These are phyloP conservation scores for Brassica juncea DNA, from an alignment of 345 rosid species.

Conservation along the genomic window DNA sequence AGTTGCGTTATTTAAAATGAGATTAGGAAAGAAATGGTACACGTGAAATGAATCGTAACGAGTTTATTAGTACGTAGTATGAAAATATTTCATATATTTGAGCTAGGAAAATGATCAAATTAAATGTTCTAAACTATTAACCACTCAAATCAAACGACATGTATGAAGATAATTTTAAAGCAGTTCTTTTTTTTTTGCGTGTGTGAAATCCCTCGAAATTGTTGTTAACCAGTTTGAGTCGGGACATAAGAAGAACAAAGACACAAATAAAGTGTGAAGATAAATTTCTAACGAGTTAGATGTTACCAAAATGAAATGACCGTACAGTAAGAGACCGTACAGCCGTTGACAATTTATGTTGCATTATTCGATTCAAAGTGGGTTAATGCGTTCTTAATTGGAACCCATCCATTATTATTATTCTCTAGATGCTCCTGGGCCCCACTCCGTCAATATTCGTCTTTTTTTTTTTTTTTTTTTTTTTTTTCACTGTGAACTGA, in stretches of 20 bases:
- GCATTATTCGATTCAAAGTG: conserved; percentile 19
- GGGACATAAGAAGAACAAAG: conserved; percentile 7
- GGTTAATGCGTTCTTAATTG: conserved; percentile 39
- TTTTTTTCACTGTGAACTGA: too few relatives aligned
- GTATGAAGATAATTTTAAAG: neutral
- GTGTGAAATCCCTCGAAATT: neutral
- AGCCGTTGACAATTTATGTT: conserved; percentile 32
- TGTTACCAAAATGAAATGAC: neutral
- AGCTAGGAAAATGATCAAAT: neutral
- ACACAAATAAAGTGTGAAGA: neutral
- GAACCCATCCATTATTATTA: conserved; percentile 32
- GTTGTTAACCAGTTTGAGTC: neutral
- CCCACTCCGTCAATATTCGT: neutral
- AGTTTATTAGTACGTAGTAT: neutral
- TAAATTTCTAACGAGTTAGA: neutral
- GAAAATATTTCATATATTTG: neutral
- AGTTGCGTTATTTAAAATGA: neutral
- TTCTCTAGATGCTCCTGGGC: conserved; percentile 4
- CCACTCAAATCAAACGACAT: neutral
- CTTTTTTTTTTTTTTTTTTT: too few relatives aligned
- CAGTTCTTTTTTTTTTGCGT: neutral
- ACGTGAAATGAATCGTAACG: neutral
- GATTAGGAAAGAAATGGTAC: neutral
- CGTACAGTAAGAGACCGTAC: conserved; percentile 35
- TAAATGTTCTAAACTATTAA: neutral